Evolutionary conservation across 2,329 filamentous ascomycete species (phyloP), one percentile per base, ranked within the genome.

Genomic region (Penicillium sp.): DNA sequence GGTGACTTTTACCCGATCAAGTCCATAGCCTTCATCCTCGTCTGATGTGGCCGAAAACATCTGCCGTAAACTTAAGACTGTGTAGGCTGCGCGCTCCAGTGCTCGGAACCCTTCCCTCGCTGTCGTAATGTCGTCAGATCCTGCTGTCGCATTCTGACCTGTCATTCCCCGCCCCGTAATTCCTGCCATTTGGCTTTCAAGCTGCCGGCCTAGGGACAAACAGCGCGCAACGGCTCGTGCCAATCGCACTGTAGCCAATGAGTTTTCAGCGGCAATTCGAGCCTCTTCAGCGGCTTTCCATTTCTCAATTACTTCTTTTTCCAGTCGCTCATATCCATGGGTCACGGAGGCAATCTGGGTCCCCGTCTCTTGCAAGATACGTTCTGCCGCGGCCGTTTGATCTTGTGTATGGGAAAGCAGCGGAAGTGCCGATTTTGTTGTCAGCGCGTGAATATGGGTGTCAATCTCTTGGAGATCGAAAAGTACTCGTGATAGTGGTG

Each of bases 401-500:
- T 83, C 77, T 54, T 85, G 81, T 3, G 92, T 95, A 71, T 96
- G 82, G 28, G 85, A 78, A 18, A 99, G 81, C 26, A 99, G 80
- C 0, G 91, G 89, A 0, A 93, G 76, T 2, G 94, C 91, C 26
- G 87, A 89, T 58, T 88, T 86, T 2, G 91, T 94, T 6, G 93
- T 95, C 38, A 97, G 81, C 3, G 84, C 83, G 71, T 99, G 90
- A 58, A 99, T 96, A 69, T 95, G 91, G 0, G 92, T 95, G 74
- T 97, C 93, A 60, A 99, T 88, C 74, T 97, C 94, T 70, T 97
- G 94, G 3, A 94, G 87, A 73, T 99, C 94, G 74, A 99, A 99
- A 6, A 97, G 85, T 5, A 96, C 92, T 49, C 90, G 85, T 5
- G 92, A 96, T 44, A 99, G 82, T 2, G 94, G 93, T 15, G 94